These are phyloP conservation scores for Malus hybrid DNA, from an alignment of 331 rosid species.

Conservation along the genomic window DNA sequence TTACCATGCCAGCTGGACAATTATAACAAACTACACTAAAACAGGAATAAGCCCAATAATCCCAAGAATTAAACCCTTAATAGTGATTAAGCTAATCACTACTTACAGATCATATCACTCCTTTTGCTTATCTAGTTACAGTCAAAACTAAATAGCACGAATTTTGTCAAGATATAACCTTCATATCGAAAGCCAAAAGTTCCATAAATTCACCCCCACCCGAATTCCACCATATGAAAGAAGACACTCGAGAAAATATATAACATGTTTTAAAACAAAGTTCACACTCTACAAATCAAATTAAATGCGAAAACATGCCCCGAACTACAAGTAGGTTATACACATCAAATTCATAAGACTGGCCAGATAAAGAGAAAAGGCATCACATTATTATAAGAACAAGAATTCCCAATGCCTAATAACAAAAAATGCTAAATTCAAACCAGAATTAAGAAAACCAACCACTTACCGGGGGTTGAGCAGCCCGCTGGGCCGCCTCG, in stretches of 20 bases:
- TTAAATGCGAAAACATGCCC: background rate
- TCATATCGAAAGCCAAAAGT: background rate
- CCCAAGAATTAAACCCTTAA: too few species aligned
- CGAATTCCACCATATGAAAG: background rate
- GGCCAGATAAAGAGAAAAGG: background rate
- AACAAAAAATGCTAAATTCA: background rate
- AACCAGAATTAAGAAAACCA: constrained; percentile 4
- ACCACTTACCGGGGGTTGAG: constrained; percentile 33
- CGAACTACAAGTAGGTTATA: background rate
- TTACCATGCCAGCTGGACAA: too few species aligned
- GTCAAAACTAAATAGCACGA: background rate
- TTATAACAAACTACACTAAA: too few species aligned
- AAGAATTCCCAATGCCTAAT: background rate
- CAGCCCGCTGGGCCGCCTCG: constrained; percentile 11
- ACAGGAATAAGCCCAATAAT: too few species aligned
- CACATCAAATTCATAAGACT: background rate
- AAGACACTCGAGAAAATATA: background rate
- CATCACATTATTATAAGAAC: background rate
- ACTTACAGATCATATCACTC: too few species aligned
- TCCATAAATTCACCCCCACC: background rate
- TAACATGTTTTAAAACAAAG: background rate
- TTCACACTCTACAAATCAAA: background rate
- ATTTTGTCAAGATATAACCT: background rate
- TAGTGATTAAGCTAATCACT: too few species aligned
- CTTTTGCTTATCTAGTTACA: background rate